Percentiles rank a stretch among this genome's conserved stretches.
Evolutionary conservation across 805 yeast genomes (phyloP).

Genomic region (Saccharomycopsis fodiens): DNA sequence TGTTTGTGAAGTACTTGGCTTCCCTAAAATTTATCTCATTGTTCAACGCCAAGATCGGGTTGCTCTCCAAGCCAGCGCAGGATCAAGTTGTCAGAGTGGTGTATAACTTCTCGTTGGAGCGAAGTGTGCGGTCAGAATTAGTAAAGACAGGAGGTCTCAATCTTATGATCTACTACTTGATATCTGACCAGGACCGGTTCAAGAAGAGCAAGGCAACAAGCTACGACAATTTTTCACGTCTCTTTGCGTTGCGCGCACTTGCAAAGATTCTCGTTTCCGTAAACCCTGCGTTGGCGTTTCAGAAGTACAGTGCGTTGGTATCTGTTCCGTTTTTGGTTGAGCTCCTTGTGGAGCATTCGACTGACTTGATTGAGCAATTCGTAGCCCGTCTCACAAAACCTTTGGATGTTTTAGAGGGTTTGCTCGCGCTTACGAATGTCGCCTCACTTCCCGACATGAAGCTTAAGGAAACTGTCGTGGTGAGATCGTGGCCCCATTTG

Average conservation of each 20-base stretch:
- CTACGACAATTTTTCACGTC: slow-evolving; percentile 21
- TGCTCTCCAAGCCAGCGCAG: slow-evolving; percentile 23
- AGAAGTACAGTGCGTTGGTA: slow-evolving; percentile 33
- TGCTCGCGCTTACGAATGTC: slow-evolving; percentile 44
- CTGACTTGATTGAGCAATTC: slow-evolving; percentile 6
- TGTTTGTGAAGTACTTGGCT: slow-evolving; percentile 21
- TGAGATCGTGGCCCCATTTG: slow-evolving; percentile 26
- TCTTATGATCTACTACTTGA: slow-evolving; percentile 33
- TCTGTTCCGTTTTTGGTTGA: slow-evolving; percentile 43
- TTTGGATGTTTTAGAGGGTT: slow-evolving; percentile 37
- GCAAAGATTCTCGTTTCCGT: slow-evolving; percentile 38
- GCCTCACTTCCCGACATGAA: slow-evolving; percentile 32
- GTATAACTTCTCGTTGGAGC: slow-evolving; percentile 28
- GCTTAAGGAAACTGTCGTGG: slow-evolving; percentile 30
- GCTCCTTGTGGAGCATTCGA: slow-evolving; percentile 34
- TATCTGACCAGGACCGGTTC: slow-evolving; percentile 25
- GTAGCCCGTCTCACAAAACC: slow-evolving; percentile 20
- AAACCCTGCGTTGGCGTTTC: slow-evolving; percentile 35
- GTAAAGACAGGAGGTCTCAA: slow-evolving; percentile 41
- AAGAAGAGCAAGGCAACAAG: background rate
- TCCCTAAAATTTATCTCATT: slow-evolving; percentile 15
- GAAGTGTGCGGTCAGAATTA: slow-evolving; percentile 28
- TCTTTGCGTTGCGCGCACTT: slow-evolving; percentile 34
- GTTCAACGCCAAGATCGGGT: slow-evolving; percentile 14
- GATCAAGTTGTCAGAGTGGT: slow-evolving; percentile 30